Conservation (phyloP, 768 basidiomycete species). For the Flagelloscypha sp. region DNA sequence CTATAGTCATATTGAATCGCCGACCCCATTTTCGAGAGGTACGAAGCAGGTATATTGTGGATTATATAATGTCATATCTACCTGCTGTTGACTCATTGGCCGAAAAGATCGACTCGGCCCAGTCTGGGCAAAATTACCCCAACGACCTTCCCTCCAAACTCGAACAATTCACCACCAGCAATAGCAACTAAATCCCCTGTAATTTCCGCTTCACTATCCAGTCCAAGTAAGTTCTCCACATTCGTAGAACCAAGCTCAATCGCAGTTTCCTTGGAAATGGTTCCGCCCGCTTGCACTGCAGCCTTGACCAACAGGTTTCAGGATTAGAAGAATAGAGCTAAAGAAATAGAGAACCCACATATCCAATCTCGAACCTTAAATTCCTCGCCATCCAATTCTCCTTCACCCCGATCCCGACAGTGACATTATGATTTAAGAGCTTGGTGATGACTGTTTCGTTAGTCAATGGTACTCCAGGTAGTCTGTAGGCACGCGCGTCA, state of each 20-base stretch:
- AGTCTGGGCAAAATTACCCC: slow-evolving; percentile 30
- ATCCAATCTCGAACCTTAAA: slow-evolving; percentile 2
- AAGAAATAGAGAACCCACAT: neutral
- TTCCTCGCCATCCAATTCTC: neutral
- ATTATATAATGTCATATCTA: no score
- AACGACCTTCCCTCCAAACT: slow-evolving; percentile 36
- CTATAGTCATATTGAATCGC: no score
- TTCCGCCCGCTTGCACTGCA: slow-evolving; percentile 28
- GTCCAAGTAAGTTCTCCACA: slow-evolving; percentile 34
- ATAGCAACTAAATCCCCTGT: slow-evolving; percentile 33
- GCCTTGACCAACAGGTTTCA: no score
- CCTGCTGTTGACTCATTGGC: no score
- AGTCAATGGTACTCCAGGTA: slow-evolving; percentile 65
- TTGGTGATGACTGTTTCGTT: slow-evolving; percentile 43
- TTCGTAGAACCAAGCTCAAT: slow-evolving; percentile 33
- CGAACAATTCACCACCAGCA: slow-evolving; percentile 29
- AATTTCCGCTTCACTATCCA: slow-evolving; percentile 11
- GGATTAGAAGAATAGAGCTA: neutral
- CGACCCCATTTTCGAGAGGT: no score
- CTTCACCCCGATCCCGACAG: slow-evolving; percentile 43
- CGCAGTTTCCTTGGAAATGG: slow-evolving; percentile 29
- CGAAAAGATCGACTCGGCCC: slow-evolving; percentile 29
- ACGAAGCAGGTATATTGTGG: no score
- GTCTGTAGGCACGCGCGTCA: slow-evolving; percentile 22
- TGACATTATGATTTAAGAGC: slow-evolving; percentile 53